A percentile compares a stretch with the other conserved stretches of the same genome.
These are phyloP conservation scores for Ilex aquifolium DNA, from an alignment of 257 asterid genomes.

Conservation along the genomic window DNA sequence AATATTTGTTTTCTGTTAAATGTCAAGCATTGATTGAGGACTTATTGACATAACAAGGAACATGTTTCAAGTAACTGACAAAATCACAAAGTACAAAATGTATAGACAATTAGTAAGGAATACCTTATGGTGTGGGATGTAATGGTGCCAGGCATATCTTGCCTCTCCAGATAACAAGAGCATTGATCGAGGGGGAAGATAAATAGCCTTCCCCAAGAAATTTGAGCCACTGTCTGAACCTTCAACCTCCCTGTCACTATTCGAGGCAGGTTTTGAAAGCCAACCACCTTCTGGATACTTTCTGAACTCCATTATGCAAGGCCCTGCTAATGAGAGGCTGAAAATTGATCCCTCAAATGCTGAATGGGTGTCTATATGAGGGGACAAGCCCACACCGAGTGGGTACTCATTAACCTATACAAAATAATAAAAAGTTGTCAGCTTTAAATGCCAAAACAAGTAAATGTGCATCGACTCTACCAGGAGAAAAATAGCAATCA, in stretches of 20 bases:
- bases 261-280: slow-evolving; percentile 32
- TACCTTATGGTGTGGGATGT: slow-evolving; percentile 98
- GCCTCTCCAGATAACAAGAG: slow-evolving; percentile 80
- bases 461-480: too few species aligned
- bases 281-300: slow-evolving; percentile 60
- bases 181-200: slow-evolving; percentile 93
- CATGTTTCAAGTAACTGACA: neutral
- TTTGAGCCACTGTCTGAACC: slow-evolving; percentile 27
- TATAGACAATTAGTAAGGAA: slow-evolving; percentile 1
- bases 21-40: too few species aligned
- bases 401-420: slow-evolving; percentile 95
- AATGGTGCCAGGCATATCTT: slow-evolving; percentile 97
- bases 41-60: neutral
- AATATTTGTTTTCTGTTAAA: too few species aligned
- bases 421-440: slow-evolving; percentile 6
- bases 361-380: slow-evolving; percentile 97
- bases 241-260: slow-evolving; percentile 32
- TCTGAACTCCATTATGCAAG: slow-evolving; percentile 96
- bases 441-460: neutral
- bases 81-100: neutral
- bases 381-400: slow-evolving; percentile 89
- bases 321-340: slow-evolving; percentile 95
- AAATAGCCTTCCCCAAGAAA: slow-evolving; percentile 58
- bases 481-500: neutral
- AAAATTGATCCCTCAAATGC: slow-evolving; percentile 82